These are phyloP conservation scores for Lepiota brunneoincarnata DNA, from an alignment of 768 basidiomycete species.

Conservation along the genomic window DNA sequence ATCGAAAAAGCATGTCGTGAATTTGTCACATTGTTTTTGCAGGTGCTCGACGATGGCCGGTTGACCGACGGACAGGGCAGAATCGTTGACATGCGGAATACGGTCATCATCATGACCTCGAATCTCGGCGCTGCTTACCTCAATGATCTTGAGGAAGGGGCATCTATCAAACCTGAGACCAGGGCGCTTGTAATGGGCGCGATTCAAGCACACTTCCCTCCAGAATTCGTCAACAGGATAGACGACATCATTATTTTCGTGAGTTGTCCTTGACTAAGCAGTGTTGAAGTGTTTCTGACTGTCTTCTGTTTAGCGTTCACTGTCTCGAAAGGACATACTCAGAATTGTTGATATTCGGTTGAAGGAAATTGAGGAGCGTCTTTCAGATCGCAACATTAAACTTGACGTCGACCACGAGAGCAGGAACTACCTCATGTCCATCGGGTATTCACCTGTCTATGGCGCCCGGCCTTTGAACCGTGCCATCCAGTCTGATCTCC, in stretches of 20 bases:
- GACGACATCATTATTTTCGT: conserved; percentile 84
- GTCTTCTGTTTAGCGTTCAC: conserved; percentile 57
- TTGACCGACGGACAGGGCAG: conserved; percentile 94
- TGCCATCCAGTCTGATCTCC: conserved; percentile 86
- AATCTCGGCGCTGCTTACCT: conserved; percentile 82
- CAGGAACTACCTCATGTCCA: conserved; percentile 70
- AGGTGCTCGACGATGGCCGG: conserved; percentile 90
- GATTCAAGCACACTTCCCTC: conserved; percentile 84
- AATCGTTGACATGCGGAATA: conserved; percentile 83
- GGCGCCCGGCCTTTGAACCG: conserved; percentile 93
- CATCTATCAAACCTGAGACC: conserved; percentile 55
- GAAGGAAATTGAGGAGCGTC: conserved; percentile 79
- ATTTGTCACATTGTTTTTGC: conserved; percentile 53
- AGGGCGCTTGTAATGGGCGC: conserved; percentile 71
- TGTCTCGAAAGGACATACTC: conserved; percentile 74
- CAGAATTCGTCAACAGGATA: conserved; percentile 89
- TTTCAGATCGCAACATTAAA: conserved; percentile 76
- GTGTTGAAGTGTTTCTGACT: conserved; percentile 16
- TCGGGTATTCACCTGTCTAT: conserved; percentile 79
- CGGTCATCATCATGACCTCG: conserved; percentile 93
- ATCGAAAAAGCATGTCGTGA: conserved; percentile 86
- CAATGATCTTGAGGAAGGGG: conserved; percentile 70
- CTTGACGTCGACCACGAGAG: conserved; percentile 75
- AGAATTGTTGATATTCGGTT: conserved; percentile 90
- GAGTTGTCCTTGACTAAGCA: conserved; percentile 24